phyloP scores from a whole-genome alignment of 2,329 filamentous ascomycete genomes.

The Pestalotiopsis fici region DNA sequence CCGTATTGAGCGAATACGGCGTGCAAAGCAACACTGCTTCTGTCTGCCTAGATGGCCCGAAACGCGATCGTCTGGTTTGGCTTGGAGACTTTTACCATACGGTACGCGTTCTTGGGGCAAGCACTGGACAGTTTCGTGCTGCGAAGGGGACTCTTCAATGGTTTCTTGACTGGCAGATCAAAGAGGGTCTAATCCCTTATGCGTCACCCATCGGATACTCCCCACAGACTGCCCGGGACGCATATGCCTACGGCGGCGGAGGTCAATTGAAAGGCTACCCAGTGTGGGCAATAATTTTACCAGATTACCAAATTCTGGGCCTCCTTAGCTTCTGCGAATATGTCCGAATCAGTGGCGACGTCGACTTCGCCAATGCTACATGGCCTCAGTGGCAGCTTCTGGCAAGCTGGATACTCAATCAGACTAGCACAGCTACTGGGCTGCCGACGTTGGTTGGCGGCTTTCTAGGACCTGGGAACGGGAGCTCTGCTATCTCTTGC shows the following conservation, averaged over 20 bases:
- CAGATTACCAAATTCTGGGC: slow-evolving; percentile 22
- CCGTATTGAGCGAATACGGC: slow-evolving; percentile 36
- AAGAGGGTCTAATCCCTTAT: slow-evolving; percentile 12
- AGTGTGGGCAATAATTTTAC: neutral
- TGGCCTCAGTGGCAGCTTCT: slow-evolving; percentile 17
- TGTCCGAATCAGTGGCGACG: slow-evolving; percentile 16
- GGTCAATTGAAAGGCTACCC: neutral
- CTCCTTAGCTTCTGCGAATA: slow-evolving; percentile 15
- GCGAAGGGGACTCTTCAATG: slow-evolving; percentile 33
- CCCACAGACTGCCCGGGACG: neutral
- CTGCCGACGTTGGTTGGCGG: slow-evolving; percentile 12
- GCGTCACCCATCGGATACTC: slow-evolving; percentile 12
- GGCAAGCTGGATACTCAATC: slow-evolving; percentile 11
- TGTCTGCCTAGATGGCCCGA: slow-evolving; percentile 41
- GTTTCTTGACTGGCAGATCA: slow-evolving; percentile 20
- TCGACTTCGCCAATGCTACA: slow-evolving; percentile 11
- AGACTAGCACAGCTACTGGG: slow-evolving; percentile 14
- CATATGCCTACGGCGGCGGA: neutral
- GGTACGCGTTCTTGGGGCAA: slow-evolving; percentile 31
- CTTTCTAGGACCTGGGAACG: slow-evolving; percentile 16
- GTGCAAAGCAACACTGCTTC: slow-evolving; percentile 31
- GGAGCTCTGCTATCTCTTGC: slow-evolving; percentile 12
- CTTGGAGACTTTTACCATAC: slow-evolving; percentile 44
- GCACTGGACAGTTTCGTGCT: slow-evolving; percentile 33
- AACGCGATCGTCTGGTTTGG: slow-evolving; percentile 42